Base-by-base conservation (phyloP, 2,329 filamentous ascomycete genomes). In the Leptographium wingfieldii region DNA sequence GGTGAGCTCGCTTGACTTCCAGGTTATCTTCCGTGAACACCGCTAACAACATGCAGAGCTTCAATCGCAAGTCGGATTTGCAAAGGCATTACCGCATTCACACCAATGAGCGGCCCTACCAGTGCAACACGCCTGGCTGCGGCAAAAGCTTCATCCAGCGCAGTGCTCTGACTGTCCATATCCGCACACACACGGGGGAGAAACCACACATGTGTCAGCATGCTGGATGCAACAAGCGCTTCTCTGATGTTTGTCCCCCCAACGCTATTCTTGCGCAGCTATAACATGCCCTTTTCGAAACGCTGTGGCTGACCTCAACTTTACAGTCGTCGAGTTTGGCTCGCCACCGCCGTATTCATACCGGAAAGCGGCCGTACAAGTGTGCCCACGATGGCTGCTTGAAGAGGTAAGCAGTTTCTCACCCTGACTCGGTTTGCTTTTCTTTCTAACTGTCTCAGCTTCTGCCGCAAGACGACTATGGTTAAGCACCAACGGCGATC, bases 131-230 rank as follows among this genome's bases (percentile, higher is more conserved):
- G 10, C 76, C 76, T 10, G 81, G 79, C 6, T 88, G 85, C 67
- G 81, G 82, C 53, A 87, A 88, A 73, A 84, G 82, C 70, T 88
- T 88, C 70, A 87, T 87, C 64, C 85, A 88, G 67, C 76, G 84
- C 62, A 87, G 84, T 70, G 85, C 85, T 48, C 71, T 88, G 65
- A 87, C 84, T 3, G 85, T 88, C 49, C 85, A 88, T 69, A 85
- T 84, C 60, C 80, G 85, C 64, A 87, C 84, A 14, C 85, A 99
- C 74, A 99, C 92, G 0, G 94, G 92, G 68, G 85, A 88, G 73
- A 88, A 88, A 71, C 85, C 85, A 61, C 84, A 88, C 65, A 79
- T 83, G 66, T 88, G 85, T 67, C 79, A 84, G 67, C 80, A 85
- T 64, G 72, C 79, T 31, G 83, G 81, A 25, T 88, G 85, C 66